Evolutionary conservation across 306 rosid species (phyloP).

Genomic region (Medicago truncatula): MtrunA17r5.0-ANR NC_053047.1:4303501-4304000

Average conservation of each 20-base stretch:
- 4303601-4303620: neutral
- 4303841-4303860: neutral
- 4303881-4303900: neutral
- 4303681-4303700: neutral
- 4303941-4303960: neutral
- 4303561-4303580: neutral
- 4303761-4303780: neutral
- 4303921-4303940: neutral
- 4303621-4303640: neutral
- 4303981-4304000: neutral
- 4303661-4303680: neutral
- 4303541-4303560: conserved; percentile 1
- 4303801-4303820: neutral
- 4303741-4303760: neutral
- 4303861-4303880: neutral
- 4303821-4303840: neutral
- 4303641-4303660: neutral
- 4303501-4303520: neutral
- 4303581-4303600: neutral
- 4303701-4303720: neutral
- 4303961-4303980: neutral
- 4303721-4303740: neutral
- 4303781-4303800: neutral
- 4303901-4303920: neutral
- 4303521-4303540: neutral